Evolutionary conservation across 306 rosid genomes (phyloP), one percentile per base, ranked within the genome.

Genomic region (Fragaria ananassa): DNA sequence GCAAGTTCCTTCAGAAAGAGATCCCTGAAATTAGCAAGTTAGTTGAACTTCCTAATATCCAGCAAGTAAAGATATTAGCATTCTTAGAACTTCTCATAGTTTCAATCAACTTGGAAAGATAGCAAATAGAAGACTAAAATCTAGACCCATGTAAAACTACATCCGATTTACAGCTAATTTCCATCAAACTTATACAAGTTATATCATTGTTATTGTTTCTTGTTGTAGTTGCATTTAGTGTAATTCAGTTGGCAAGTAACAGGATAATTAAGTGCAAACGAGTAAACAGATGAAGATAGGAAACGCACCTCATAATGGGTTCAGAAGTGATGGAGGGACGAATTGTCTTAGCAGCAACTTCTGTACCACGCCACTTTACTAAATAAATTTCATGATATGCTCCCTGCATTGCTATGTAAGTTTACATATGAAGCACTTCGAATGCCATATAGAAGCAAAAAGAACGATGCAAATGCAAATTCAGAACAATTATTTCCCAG

Each of bases 311-410:
- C 21, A 74, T 76, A 2, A 2, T 35, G 3, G 76, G 65, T 68
- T 68, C 35, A 10, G 79, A 80, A 35, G 83, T 67, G 6, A 80
- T 74, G 46, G 76, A 74, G 35, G 83, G 49, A 9, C 79, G 83
- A 19, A 80, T 80, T 57, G 79, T 80, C 47, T 80, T 80, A 10
- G 83, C 83, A 47, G 83, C 83, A 60, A 80, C 71, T 47, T 80
- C 71, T 45, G 83, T 80, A 18, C 79, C 79, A 4, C 83, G 79
- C 83, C 83, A 80, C 11, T 69, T 74, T 9, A 80, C 76, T 39
- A 80, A 60, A 68, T 74, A 80, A 74, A 80, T 68, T 74, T 80
- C 79, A 21, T 75, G 79, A 68, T 57, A 80, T 12, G 83, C 31
- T 58, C 83, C 83, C 83, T 80, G 79, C 54, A 53, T 34, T 27